A percentile compares a stretch with the other conserved stretches of the same genome.
Conservation (phyloP, 2,329 filamentous ascomycete species). For the Nothomitra cinnamomea region DNA sequence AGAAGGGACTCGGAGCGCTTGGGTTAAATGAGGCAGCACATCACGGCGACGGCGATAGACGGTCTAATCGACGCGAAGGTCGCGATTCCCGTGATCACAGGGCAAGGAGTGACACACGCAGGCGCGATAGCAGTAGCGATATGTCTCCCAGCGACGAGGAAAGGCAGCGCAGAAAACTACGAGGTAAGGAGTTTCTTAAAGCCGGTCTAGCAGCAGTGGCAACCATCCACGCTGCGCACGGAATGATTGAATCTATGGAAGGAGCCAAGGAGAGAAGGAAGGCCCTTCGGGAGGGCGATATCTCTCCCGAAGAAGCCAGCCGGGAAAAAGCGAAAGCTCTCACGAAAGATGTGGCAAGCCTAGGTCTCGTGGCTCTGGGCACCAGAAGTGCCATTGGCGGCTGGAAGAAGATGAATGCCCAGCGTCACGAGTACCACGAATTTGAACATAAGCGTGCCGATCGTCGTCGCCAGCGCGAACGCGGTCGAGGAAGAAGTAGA, state of each 20-base stretch:
- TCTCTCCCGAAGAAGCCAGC: constrained; percentile 42
- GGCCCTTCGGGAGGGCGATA: constrained; percentile 44
- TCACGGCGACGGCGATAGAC: constrained; percentile 17
- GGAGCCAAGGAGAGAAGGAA: constrained; percentile 43
- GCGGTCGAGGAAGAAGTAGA: not conserved
- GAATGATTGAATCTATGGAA: constrained; percentile 44
- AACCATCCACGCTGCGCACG: constrained; percentile 51
- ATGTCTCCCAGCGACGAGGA: constrained; percentile 46
- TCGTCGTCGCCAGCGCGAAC: constrained; percentile 21
- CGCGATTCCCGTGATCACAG: not conserved
- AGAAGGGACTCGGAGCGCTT: constrained; percentile 26
- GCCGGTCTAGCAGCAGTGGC: constrained; percentile 49
- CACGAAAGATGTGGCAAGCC: constrained; percentile 45
- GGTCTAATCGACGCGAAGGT: constrained; percentile 5
- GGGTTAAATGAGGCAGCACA: constrained; percentile 22
- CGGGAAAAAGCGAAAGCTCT: constrained; percentile 46
- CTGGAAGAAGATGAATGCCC: constrained; percentile 50
- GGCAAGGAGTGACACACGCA: not conserved
- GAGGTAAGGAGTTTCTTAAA: constrained; percentile 48
- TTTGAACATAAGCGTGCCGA: constrained; percentile 32
- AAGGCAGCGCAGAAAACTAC: constrained; percentile 43
- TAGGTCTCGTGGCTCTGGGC: constrained; percentile 49
- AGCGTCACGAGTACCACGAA: constrained; percentile 37
- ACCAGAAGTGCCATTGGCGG: constrained; percentile 49
- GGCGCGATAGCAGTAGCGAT: constrained; percentile 24